These are phyloP conservation scores for Pythium rhizo-oryzae DNA, from an alignment of 352 stramenopile genomes.

Conservation along the genomic window DNA sequence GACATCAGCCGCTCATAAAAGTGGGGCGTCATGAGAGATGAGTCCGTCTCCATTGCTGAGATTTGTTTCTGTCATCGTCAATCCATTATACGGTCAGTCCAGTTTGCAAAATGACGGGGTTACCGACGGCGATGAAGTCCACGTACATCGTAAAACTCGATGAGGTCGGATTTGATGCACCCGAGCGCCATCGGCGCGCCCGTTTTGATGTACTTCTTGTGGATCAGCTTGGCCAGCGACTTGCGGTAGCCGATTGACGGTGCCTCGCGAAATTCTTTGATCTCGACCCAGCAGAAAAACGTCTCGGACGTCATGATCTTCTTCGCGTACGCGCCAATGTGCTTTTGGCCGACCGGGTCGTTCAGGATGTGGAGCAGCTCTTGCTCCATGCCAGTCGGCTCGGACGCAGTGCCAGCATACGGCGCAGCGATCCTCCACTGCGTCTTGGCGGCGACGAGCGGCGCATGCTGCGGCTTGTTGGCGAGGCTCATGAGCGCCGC, in stretches of 20 bases:
- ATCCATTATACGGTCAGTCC: neutral
- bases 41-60: conserved; percentile 45
- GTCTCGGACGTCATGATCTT: conserved; percentile 85
- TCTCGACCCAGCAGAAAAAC: conserved; percentile 88
- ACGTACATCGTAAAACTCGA: conserved; percentile 70
- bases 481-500: conserved; percentile 48
- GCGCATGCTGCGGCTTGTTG: conserved; percentile 69
- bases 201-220: conserved; percentile 85
- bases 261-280: conserved; percentile 80
- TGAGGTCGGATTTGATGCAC: conserved; percentile 75
- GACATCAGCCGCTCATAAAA: conserved; percentile 75
- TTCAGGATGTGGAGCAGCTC: conserved; percentile 73
- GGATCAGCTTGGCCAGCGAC: conserved; percentile 81
- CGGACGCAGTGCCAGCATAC: conserved; percentile 43
- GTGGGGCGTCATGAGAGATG: conserved; percentile 48
- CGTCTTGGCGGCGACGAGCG: conserved; percentile 74
- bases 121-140: neutral
- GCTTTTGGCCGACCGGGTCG: conserved; percentile 79
- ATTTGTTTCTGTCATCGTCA: conserved; percentile 57
- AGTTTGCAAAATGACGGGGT: neutral
- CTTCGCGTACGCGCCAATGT: conserved; percentile 80
- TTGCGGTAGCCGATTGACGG: conserved; percentile 69
- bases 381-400: conserved; percentile 65
- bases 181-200: conserved; percentile 74
- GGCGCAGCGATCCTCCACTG: conserved; percentile 74